phyloP scores from a whole-genome alignment of 352 stramenopile species.

The Globisporangium takayamanum region DNA sequence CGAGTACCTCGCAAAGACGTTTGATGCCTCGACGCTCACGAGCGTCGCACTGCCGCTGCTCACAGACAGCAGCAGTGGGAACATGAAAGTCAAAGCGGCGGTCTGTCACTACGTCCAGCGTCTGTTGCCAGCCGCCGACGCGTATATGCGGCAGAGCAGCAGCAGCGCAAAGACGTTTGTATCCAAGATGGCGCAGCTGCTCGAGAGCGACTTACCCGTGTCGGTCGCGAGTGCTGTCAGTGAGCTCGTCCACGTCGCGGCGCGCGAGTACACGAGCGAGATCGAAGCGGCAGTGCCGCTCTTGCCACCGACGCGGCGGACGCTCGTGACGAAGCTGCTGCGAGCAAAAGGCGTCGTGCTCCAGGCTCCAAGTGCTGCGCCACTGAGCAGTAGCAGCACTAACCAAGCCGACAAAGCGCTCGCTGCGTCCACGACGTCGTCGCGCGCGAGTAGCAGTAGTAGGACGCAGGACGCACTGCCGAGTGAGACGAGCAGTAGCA shows the following conservation, averaged over 20 bases:
- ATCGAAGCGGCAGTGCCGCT: conserved; percentile 47
- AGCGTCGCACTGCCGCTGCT: conserved; percentile 50
- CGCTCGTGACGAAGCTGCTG: conserved; percentile 41
- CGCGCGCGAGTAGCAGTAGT: conserved; percentile 15
- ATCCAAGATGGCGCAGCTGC: conserved; percentile 56
- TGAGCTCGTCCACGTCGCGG: conserved; percentile 44
- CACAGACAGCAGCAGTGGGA: conserved; percentile 43
- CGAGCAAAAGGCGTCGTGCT: conserved; percentile 54
- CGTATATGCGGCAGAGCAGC: conserved; percentile 52
- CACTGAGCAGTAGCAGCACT: neutral
- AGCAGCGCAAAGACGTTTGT: conserved; percentile 60
- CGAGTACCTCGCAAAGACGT: conserved; percentile 38
- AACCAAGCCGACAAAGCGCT: neutral
- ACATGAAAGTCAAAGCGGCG: conserved; percentile 71
- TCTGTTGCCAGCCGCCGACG: conserved; percentile 39
- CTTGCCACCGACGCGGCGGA: conserved; percentile 52
- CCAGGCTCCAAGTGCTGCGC: conserved; percentile 13
- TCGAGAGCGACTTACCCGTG: conserved; percentile 57
- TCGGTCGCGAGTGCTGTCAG: conserved; percentile 47
- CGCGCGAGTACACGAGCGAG: conserved; percentile 41
- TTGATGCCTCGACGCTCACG: conserved; percentile 44
- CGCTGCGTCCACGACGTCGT: conserved; percentile 6
- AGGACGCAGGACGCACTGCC: neutral
- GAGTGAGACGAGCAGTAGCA: neutral
- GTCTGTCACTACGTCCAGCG: conserved; percentile 64